Evolutionary conservation across 2,329 filamentous ascomycete species (phyloP), one percentile per base, ranked within the genome.

Genomic region (Chlorencoelia australis): DNA sequence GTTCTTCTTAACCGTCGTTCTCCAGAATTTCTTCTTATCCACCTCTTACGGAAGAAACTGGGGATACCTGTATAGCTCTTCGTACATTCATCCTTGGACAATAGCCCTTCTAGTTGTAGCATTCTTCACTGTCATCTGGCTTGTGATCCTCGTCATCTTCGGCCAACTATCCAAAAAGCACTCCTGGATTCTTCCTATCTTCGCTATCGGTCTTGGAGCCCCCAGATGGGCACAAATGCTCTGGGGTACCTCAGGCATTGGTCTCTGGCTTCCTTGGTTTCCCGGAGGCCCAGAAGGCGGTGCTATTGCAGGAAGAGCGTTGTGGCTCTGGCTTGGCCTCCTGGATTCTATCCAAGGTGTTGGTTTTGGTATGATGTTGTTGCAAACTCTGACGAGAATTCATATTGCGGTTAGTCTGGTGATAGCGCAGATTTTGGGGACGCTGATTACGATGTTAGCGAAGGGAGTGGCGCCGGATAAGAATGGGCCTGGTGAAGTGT

Each of bases 291-390:
- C 69, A 14, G 57, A 70, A 0, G 62, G 66, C 8, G 66, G 69
- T 3, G 71, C 76, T 1, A 53, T 80, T 2, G 55, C 73, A 7
- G 72, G 71, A 2, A 64, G 75, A 28, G 58, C 63, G 37, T 56
- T 80, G 5, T 81, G 76, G 76, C 63, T 80, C 10, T 81, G 75
- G 75, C 67, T 82, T 0, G 76, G 76, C 21, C 65, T 79, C 4
- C 61, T 81, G n/a, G 76, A 81, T 47, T 66, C 71, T 9, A 59
- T 80, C 7, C 76, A 82, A 53, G 74, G 75, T 22, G 68, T 79
- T 3, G 76, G 76, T 2, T 69, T 80, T 39, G 76, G 76, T 35
- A 81, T 79, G 75, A 74, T 80, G 36, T 61, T 81, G 5, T 57
- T 81, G 25, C 73, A 78, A 51, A 79, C 75, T 25, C 57, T 78